A percentile compares a stretch with the other conserved stretches of the same genome.
phyloP scores from a whole-genome alignment of 2,329 filamentous ascomycete species.

The Trichoderma sp. region DNA sequence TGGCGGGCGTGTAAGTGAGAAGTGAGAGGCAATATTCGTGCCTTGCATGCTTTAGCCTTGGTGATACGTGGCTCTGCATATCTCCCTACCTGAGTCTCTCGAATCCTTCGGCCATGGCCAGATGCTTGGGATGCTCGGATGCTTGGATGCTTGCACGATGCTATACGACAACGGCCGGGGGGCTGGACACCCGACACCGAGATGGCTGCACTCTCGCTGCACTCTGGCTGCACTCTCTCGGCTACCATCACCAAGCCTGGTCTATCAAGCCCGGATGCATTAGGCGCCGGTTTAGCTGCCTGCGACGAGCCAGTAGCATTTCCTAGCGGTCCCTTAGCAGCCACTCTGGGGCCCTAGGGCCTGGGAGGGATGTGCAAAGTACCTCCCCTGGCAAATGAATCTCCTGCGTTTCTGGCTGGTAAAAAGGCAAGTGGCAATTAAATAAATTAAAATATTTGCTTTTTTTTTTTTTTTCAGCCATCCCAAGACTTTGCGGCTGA shows the following conservation, averaged over 20 bases:
- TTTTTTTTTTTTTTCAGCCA: too few relatives aligned
- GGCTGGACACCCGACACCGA: not conserved
- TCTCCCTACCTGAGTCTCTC: not conserved
- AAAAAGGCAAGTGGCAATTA: too few relatives aligned
- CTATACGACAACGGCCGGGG: not conserved
- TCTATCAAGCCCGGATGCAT: not conserved
- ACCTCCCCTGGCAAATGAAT: too few relatives aligned
- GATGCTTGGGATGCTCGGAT: too few relatives aligned
- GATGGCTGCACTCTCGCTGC: too few relatives aligned
- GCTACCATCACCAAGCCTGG: not conserved
- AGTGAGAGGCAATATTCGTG: not conserved
- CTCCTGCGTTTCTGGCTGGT: too few relatives aligned
- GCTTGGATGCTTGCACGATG: not conserved
- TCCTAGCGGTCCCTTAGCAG: too few relatives aligned
- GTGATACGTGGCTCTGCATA: not conserved
- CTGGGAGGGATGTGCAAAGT: too few relatives aligned
- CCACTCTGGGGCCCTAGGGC: too few relatives aligned
- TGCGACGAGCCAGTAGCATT: too few relatives aligned
- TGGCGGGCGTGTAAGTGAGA: not conserved
- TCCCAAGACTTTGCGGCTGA: not conserved
- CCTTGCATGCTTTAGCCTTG: not conserved
- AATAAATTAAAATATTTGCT: too few relatives aligned
- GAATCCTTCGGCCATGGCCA: not conserved
- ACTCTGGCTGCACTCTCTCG: too few relatives aligned
- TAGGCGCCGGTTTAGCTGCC: not conserved